Evolutionary conservation across 1,284 basidiomycete species (phyloP), one percentile per base, ranked within the genome.

Genomic region (Nidula niveotomentosa): DNA sequence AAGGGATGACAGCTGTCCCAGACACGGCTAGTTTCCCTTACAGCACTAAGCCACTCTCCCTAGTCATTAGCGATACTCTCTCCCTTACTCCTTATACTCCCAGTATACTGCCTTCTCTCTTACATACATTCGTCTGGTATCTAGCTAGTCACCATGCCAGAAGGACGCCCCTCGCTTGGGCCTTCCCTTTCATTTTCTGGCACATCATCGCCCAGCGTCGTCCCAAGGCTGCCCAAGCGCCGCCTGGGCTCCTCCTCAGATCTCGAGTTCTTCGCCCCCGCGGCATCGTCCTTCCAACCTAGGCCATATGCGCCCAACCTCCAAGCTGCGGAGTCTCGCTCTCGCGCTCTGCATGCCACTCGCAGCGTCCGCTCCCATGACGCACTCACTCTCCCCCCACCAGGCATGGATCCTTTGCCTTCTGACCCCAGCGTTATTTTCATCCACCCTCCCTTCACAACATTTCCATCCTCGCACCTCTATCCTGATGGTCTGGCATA

Each of bases 401-500:
- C 78, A 13, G 77, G 81, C 53, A 82, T 86, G 75, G 90, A 92
- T 62, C 88, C 88, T 1, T 76, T 78, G 7, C 77, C 76, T 6
- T 75, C 76, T 30, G 89, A 91, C 61, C 79, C 82, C 15, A 77
- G 74, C 53, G 79, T 82, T 44, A 59, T 86, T 57, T 90, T 91
- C 68, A 81, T 91, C 45, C 87, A 81, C 58, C 85, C 86, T 0
- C 89, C 89, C 2, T 91, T 90, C 68, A 75, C 70, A 44, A 65
- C 72, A 23, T 90, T 90, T 64, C 88, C 88, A 1, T 72, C 80
- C 51, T 76, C 84, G 23, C 73, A 85, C 56, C 64, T 72, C n/a
- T 76, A 83, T 70, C 77, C 81, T 6, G 85, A 87, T 57, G 87
- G 88, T 37, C 76, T 91, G 43, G 82, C 83, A 1, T 91, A 88